Conservation (phyloP, 164 flowering plant species). For the Piper betle region DNA sequence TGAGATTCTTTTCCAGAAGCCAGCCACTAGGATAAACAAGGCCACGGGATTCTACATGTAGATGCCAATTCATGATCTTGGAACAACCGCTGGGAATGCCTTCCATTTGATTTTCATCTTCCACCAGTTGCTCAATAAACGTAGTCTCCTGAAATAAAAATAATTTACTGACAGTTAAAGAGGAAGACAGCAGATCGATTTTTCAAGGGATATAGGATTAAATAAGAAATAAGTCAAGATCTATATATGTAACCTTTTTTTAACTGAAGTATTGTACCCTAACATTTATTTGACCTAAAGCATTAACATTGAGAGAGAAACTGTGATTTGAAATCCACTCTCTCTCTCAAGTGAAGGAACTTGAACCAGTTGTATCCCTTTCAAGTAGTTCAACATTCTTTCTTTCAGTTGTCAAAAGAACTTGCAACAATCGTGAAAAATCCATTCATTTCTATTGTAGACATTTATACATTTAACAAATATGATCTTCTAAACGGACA, state of each 20-base stretch:
- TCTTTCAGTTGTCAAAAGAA: no score
- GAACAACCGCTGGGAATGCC: constrained; percentile 51
- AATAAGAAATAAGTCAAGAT: neutral
- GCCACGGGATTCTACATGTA: constrained; percentile 55
- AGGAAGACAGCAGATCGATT: neutral
- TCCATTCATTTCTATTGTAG: no score
- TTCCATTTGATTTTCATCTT: constrained; percentile 96
- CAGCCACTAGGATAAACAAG: constrained; percentile 69
- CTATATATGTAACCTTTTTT: neutral
- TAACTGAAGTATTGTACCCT: neutral
- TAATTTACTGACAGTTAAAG: neutral
- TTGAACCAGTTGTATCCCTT: no score
- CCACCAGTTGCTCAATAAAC: constrained; percentile 83
- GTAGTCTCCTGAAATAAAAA: constrained; percentile 59
- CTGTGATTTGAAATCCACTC: no score
- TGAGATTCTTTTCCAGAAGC: constrained; percentile 65
- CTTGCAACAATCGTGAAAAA: no score
- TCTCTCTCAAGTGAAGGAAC: no score
- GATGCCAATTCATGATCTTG: constrained; percentile 83
- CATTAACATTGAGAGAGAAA: neutral
- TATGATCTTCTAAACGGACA: no score
- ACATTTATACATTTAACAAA: neutral
- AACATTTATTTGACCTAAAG: neutral
- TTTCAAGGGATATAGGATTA: neutral
- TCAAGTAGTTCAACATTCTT: no score